Evolutionary conservation across 2,329 filamentous ascomycete genomes (phyloP).

Genomic region (Hypoxylon sp.): DNA sequence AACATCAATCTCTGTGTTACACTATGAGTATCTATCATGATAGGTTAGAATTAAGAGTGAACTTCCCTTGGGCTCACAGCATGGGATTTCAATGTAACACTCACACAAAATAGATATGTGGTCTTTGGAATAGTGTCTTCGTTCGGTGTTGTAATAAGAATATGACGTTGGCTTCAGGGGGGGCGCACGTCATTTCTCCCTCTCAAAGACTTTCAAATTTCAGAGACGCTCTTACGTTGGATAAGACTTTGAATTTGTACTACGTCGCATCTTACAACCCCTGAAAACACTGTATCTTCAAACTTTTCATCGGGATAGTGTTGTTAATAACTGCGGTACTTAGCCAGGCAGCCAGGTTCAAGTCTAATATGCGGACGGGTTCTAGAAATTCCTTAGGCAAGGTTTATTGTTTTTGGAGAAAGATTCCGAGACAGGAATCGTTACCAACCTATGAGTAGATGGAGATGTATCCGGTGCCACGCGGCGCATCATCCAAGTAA

Average conservation of each 20-base stretch:
- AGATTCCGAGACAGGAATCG: slow-evolving; percentile 10
- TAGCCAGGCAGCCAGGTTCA: no score
- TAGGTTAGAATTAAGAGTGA: no score
- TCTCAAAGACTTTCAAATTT: not conserved
- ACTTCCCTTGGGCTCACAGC: no score
- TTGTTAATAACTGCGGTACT: no score
- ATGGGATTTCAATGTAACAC: no score
- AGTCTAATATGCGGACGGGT: not conserved
- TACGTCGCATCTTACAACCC: slow-evolving; percentile 7
- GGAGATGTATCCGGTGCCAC: slow-evolving; percentile 4
- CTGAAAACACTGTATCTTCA: not conserved
- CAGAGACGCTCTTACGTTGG: slow-evolving; percentile 10
- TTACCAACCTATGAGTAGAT: slow-evolving; percentile 1
- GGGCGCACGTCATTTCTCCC: not conserved
- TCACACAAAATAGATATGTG: no score
- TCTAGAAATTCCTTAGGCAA: slow-evolving; percentile 1
- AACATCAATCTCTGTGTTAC: no score
- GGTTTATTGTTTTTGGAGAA: slow-evolving; percentile 1
- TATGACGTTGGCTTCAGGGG: slow-evolving; percentile 4
- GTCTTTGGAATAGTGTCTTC: no score
- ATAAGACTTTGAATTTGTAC: slow-evolving; percentile 9
- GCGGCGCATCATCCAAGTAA: slow-evolving; percentile 13
- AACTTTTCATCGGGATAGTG: no score
- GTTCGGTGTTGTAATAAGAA: no score
- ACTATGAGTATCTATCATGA: no score